Conservation (phyloP, 768 basidiomycete genomes). For the Tulasnella sp. region DNA sequence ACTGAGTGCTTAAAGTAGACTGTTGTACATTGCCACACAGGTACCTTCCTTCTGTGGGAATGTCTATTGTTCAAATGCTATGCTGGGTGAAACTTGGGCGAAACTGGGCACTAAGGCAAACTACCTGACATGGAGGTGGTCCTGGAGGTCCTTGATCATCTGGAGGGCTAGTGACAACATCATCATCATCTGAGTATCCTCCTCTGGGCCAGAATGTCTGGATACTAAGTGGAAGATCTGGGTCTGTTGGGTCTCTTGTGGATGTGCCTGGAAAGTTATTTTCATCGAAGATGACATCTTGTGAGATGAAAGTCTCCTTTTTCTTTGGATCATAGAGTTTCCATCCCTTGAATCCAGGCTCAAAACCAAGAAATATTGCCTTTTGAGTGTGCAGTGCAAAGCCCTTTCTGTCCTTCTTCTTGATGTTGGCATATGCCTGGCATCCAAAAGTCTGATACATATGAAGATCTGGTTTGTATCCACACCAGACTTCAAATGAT, state of each 20-base stretch:
- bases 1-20: no score
- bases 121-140: no score
- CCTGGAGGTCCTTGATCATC: background rate
- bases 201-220: no score
- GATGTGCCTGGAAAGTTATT: background rate
- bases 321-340: constrained; percentile 24
- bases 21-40: no score
- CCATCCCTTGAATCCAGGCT: constrained; percentile 28
- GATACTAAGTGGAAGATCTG: background rate
- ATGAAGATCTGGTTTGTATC: constrained; percentile 19
- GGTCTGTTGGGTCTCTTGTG: no score
- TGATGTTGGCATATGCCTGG: constrained; percentile 30
- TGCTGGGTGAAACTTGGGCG: no score
- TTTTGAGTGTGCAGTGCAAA: constrained; percentile 22
- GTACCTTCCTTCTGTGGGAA: no score
- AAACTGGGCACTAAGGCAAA: no score
- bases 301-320: background rate
- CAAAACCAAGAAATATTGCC: constrained; percentile 33
- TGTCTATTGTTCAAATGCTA: no score
- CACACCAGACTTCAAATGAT: constrained; percentile 15
- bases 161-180: background rate
- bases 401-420: constrained; percentile 23
- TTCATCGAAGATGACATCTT: constrained; percentile 4
- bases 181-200: no score
- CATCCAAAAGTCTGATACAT: constrained; percentile 33